Percentiles rank a stretch among this genome's conserved stretches.
Evolutionary conservation across 495 filamentous ascomycete genomes (phyloP).

Genomic region (Achaetomiella virescens): DNA sequence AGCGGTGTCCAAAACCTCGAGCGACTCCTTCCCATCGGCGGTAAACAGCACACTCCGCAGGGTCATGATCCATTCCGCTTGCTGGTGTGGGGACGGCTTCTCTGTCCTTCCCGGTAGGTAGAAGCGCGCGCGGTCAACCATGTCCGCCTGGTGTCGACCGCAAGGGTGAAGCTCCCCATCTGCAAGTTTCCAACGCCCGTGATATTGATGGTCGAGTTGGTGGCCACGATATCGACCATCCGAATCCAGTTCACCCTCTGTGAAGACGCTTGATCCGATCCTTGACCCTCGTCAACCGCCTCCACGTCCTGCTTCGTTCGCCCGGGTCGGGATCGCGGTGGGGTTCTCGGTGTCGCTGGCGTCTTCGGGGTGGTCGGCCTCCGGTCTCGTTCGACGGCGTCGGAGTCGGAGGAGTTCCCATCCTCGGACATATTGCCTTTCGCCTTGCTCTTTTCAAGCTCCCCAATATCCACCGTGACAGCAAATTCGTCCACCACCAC

Average conservation of each 20-base stretch:
- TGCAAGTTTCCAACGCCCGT: slow-evolving; percentile 77
- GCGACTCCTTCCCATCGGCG: slow-evolving; percentile 72
- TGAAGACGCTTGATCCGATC: slow-evolving; percentile 82
- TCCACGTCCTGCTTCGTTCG: slow-evolving; percentile 69
- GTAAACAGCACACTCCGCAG: slow-evolving; percentile 82
- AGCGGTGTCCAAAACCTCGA: slow-evolving; percentile 85
- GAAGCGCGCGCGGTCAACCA: slow-evolving; percentile 82
- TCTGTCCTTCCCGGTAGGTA: slow-evolving; percentile 73
- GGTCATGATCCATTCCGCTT: slow-evolving; percentile 91
- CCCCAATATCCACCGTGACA: slow-evolving; percentile 71
- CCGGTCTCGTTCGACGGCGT: slow-evolving; percentile 20
- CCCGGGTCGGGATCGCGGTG: slow-evolving; percentile 21
- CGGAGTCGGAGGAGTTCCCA: slow-evolving; percentile 17
- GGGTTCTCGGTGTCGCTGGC: slow-evolving; percentile 17
- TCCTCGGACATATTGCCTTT: slow-evolving; percentile 22
- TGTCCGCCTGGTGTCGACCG: slow-evolving; percentile 83
- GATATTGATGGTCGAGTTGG: slow-evolving; percentile 67
- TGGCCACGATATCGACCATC: slow-evolving; percentile 83
- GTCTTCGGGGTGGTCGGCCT: slow-evolving; percentile 19
- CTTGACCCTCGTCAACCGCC: slow-evolving; percentile 64
- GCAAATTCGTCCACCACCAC: slow-evolving; percentile 77
- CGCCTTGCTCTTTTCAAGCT: slow-evolving; percentile 45
- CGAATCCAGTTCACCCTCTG: slow-evolving; percentile 79
- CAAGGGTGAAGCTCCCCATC: slow-evolving; percentile 73
- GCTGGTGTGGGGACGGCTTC: slow-evolving; percentile 62